Base-by-base conservation (phyloP, 2,329 filamentous ascomycete species). In the Epichloe uncinata region DNA sequence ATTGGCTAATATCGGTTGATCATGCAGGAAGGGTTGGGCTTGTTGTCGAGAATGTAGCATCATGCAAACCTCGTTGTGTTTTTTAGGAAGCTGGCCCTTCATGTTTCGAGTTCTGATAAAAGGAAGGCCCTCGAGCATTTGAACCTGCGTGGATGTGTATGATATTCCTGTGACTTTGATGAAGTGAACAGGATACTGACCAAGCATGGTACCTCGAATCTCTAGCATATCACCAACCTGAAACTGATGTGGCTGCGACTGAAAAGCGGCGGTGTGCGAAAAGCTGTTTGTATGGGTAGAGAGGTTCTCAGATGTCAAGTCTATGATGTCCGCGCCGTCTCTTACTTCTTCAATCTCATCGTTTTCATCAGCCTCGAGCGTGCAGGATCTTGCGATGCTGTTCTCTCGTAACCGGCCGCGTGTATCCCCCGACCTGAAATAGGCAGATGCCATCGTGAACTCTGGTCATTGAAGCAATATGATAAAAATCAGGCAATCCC, bases 121-220 rank as follows among this genome's bases (percentile, higher is more conserved):
- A 0, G 68, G 66, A 0, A 65, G 53, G 0, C 73, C 73, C 1
- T 68, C 64, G 7, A 73, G 53, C 1, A 55, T 57, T n/a, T 60
- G 47, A 0, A 58, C 48, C 0, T 62, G 58, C 0, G 48, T 47
- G 0, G 34, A 41, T 33, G 60, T 46, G 26, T 65, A 55, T 18
- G 72, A 61, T 38, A 78, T 70, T 1, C 57, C 53, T 43, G 67
- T 66, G 58, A 78, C 70, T 51, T 68, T 56, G 26, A 76, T 62
- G 49, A 67, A 69, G 2, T 65, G 43, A 5, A 70, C 56, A 2
- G 52, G 47, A 37, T 60, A 60, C 1, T 51, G 47, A 4, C 60
- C 61, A 5, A 61, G 36, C 1, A 38, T 30, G 8, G 56, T 56
- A 12, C 56, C 22, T 6, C 47, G 34, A 2, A 69, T 51, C 38